These are phyloP conservation scores for Globisporangium radiosum DNA, from an alignment of 352 stramenopile genomes.

Conservation along the genomic window DNA sequence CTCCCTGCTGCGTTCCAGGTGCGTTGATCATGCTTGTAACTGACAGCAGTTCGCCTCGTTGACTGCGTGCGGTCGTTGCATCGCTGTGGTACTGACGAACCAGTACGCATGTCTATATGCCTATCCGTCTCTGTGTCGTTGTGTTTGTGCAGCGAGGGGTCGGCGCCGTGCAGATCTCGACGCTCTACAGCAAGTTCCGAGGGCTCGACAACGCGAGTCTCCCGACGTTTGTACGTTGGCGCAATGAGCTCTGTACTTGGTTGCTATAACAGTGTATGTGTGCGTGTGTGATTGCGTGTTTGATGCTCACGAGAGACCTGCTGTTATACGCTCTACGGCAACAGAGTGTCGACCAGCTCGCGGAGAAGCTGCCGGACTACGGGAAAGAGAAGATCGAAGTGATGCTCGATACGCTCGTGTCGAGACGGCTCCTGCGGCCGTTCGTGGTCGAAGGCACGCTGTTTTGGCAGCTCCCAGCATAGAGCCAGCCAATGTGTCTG, in stretches of 20 bases:
- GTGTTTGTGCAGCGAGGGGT: constrained; percentile 41
- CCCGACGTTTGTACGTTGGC: constrained; percentile 53
- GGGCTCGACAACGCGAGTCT: constrained; percentile 27
- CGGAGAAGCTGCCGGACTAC: constrained; percentile 59
- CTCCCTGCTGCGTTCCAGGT: constrained; percentile 77
- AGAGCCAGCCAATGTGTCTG: neutral
- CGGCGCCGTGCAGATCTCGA: constrained; percentile 77
- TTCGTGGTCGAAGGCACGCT: constrained; percentile 83
- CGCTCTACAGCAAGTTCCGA: constrained; percentile 83
- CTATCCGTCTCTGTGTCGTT: neutral
- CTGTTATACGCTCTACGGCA: neutral
- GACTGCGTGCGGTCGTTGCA: too few relatives aligned
- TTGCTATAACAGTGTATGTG: neutral
- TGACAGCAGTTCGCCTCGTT: too few relatives aligned
- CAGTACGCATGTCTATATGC: too few relatives aligned
- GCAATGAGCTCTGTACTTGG: too few relatives aligned
- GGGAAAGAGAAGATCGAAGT: constrained; percentile 70
- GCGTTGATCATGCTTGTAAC: neutral
- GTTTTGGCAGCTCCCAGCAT: constrained; percentile 73
- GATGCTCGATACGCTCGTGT: constrained; percentile 73
- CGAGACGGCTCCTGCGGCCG: constrained; percentile 57
- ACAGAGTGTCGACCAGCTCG: constrained; percentile 67
- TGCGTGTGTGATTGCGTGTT: constrained; percentile 10
- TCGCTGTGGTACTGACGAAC: neutral
- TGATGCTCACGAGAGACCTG: constrained; percentile 4